A percentile compares a stretch with the other conserved stretches of the same genome.
Conservation (phyloP, 2,329 filamentous ascomycete genomes). For the Aspergillus sp. region DNA sequence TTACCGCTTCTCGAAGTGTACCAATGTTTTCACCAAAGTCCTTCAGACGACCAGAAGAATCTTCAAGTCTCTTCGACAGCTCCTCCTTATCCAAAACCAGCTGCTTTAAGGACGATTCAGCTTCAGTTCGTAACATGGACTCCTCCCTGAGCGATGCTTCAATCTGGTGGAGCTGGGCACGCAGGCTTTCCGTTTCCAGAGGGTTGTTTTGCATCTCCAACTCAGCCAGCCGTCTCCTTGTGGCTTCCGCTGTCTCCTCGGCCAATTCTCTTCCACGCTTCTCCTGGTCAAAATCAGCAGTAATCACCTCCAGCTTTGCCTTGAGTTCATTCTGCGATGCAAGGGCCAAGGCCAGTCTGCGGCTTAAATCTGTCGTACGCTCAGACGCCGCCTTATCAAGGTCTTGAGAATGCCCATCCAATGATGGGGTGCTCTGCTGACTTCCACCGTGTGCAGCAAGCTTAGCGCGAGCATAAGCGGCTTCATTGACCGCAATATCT, state of each 20-base stretch:
- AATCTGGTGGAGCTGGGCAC: slow-evolving; percentile 79
- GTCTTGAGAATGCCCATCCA: slow-evolving; percentile 55
- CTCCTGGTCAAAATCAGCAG: slow-evolving; percentile 77
- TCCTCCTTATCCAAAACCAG: slow-evolving; percentile 87
- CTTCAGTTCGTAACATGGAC: slow-evolving; percentile 75
- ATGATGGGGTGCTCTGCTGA: slow-evolving; percentile 60
- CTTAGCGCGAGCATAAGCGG: slow-evolving; percentile 92
- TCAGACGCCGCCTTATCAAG: slow-evolving; percentile 64
- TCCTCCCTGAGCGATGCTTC: slow-evolving; percentile 82
- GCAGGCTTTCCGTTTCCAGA: slow-evolving; percentile 81
- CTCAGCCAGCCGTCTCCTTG: slow-evolving; percentile 81
- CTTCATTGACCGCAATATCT: slow-evolving; percentile 91
- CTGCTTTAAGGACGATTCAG: slow-evolving; percentile 73
- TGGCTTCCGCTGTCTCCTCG: slow-evolving; percentile 82
- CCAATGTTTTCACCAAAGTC: slow-evolving; percentile 73
- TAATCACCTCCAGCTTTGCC: slow-evolving; percentile 70
- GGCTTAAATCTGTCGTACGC: slow-evolving; percentile 74
- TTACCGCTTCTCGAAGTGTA: slow-evolving; percentile 76
- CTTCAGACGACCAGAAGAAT: slow-evolving; percentile 67
- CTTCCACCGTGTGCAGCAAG: slow-evolving; percentile 80
- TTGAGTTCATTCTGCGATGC: slow-evolving; percentile 81
- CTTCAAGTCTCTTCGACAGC: slow-evolving; percentile 69
- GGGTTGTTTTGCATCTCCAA: slow-evolving; percentile 83
- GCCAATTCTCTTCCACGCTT: slow-evolving; percentile 79
- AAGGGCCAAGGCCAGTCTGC: slow-evolving; percentile 80